Conservation (phyloP, 257 asterid species). For the Nicotiana undulata region DNA sequence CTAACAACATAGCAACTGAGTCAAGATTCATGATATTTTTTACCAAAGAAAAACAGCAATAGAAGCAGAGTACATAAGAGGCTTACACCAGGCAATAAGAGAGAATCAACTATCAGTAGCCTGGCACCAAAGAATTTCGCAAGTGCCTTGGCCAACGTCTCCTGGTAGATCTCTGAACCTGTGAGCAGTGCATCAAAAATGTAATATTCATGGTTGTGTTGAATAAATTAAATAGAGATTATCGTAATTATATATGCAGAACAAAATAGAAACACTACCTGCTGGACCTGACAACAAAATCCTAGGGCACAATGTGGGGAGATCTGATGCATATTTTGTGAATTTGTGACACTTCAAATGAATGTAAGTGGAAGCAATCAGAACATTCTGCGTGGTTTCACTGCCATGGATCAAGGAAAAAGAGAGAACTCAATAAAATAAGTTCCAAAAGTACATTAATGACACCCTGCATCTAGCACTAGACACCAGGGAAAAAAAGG, state of each 20-base stretch:
- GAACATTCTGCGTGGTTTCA: constrained; percentile 69
- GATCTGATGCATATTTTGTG: constrained; percentile 50
- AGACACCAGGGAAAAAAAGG: background rate
- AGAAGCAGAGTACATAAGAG: constrained; percentile 10
- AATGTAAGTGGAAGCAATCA: constrained; percentile 66
- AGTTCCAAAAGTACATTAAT: background rate
- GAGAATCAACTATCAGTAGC: constrained; percentile 64
- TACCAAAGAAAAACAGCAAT: constrained; percentile 1
- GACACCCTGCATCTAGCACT: constrained; percentile 3
- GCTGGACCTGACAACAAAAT: constrained; percentile 80
- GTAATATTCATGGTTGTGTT: background rate
- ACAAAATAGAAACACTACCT: constrained; percentile 37
- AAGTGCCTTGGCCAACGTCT: constrained; percentile 70
- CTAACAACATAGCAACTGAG: background rate
- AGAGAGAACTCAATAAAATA: background rate
- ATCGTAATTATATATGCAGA: background rate
- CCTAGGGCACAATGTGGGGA: constrained; percentile 71
- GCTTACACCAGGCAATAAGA: constrained; percentile 68
- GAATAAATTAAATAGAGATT: constrained; percentile 16
- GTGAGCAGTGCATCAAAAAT: background rate
- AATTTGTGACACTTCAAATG: constrained; percentile 52
- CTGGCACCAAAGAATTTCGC: constrained; percentile 54
- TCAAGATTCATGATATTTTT: background rate
- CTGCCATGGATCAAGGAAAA: constrained; percentile 28
- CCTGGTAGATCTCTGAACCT: constrained; percentile 95